Percentiles rank a stretch among this genome's conserved stretches.
These are phyloP conservation scores for Apiotrichum akiyoshidainum DNA, from an alignment of 1,284 basidiomycete species.

Conservation along the genomic window DNA sequence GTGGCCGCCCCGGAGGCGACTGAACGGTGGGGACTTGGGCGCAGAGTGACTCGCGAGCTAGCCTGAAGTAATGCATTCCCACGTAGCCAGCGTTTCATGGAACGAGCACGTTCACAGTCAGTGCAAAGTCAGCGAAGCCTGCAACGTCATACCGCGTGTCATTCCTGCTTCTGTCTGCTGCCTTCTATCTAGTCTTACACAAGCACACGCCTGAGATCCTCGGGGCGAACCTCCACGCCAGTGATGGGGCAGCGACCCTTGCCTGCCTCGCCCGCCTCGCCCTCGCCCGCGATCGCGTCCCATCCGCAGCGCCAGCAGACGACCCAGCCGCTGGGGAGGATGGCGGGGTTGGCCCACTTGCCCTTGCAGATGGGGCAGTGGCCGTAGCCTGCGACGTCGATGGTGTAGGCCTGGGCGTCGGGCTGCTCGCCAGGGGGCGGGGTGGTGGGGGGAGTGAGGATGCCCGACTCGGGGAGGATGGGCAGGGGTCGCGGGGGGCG, in stretches of 20 bases:
- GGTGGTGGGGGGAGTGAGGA: slow-evolving; percentile 29
- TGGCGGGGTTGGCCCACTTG: slow-evolving; percentile 79
- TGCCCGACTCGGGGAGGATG: slow-evolving; percentile 41
- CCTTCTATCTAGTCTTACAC: slow-evolving; percentile 48
- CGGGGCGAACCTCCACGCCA: slow-evolving; percentile 65
- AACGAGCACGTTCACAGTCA: too few species aligned
- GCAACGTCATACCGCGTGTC: not conserved
- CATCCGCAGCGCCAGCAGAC: slow-evolving; percentile 93
- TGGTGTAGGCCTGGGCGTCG: slow-evolving; percentile 45
- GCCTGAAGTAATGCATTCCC: too few species aligned
- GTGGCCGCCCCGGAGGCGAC: too few species aligned
- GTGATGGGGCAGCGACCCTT: slow-evolving; percentile 80
- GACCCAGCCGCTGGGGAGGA: slow-evolving; percentile 87
- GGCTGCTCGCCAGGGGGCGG: slow-evolving; percentile 50
- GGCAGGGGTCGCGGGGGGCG: slow-evolving; percentile 68
- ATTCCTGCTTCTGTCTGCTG: not conserved
- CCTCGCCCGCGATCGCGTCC: slow-evolving; percentile 68
- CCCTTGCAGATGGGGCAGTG: slow-evolving; percentile 77
- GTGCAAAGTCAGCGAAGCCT: too few species aligned
- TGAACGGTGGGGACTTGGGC: too few species aligned
- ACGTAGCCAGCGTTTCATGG: too few species aligned
- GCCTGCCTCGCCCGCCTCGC: slow-evolving; percentile 32
- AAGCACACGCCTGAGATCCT: slow-evolving; percentile 83
- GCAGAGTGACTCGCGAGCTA: too few species aligned
- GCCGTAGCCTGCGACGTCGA: slow-evolving; percentile 61